Conservation (phyloP, 2,329 filamentous ascomycete genomes). For the Pseudogymnoascus sp. region DNA sequence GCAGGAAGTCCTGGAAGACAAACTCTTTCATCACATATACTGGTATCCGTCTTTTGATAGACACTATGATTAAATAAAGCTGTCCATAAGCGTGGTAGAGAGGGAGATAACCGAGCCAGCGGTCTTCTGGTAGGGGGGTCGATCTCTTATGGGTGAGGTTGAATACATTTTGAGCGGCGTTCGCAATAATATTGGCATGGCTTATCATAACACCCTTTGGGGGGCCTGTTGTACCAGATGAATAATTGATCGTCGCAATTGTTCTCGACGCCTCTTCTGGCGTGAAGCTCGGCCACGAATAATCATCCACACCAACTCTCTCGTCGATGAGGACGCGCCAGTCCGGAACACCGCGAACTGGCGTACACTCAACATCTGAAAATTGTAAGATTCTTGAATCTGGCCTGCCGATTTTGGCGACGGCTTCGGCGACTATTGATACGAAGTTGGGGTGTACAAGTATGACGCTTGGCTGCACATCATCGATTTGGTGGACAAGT, state of each 20-base stretch:
- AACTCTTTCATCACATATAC: slow-evolving; percentile 53
- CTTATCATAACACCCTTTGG: slow-evolving; percentile 44
- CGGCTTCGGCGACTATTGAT: slow-evolving; percentile 37
- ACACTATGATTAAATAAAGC: slow-evolving; percentile 43
- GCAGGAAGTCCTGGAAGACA: slow-evolving; percentile 46
- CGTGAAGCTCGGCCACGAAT: slow-evolving; percentile 53
- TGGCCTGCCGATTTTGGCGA: slow-evolving; percentile 35
- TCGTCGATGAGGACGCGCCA: slow-evolving; percentile 56
- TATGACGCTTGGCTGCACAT: slow-evolving; percentile 43
- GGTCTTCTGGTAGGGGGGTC: slow-evolving; percentile 28
- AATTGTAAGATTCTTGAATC: slow-evolving; percentile 41
- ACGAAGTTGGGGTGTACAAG: slow-evolving; percentile 43
- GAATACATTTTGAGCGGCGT: slow-evolving; percentile 43
- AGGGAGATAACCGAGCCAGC: slow-evolving; percentile 55
- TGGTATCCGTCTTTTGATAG: slow-evolving; percentile 36
- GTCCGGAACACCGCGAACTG: slow-evolving; percentile 41
- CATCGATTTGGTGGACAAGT: slow-evolving; percentile 44
- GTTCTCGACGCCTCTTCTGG: slow-evolving; percentile 30
- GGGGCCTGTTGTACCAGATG: slow-evolving; percentile 44
- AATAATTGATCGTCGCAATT: slow-evolving; percentile 42
- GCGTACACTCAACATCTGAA: slow-evolving; percentile 32
- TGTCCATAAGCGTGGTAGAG: slow-evolving; percentile 58
- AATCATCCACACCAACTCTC: slow-evolving; percentile 45
- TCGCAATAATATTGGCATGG: slow-evolving; percentile 43
- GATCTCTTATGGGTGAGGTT: slow-evolving; percentile 34